A percentile compares a stretch with the other conserved stretches of the same genome.
Conservation (phyloP, 2,329 filamentous ascomycete species). For the Microcyclospora tardicrescens region DNA sequence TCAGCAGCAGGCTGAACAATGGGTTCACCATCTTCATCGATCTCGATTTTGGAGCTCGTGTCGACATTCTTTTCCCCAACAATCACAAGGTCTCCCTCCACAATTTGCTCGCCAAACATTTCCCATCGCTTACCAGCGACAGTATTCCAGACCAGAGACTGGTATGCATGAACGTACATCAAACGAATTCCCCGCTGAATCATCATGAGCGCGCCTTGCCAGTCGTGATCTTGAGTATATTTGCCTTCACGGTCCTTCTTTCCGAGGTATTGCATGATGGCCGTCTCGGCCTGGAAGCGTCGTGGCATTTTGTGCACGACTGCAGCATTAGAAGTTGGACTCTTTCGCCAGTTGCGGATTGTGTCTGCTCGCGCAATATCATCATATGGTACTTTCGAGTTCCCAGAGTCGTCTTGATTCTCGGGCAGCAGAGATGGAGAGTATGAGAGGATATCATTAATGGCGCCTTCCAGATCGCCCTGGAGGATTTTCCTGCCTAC, state of each 20-base stretch:
- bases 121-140: slow-evolving; percentile 71
- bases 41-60: slow-evolving; percentile 25
- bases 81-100: slow-evolving; percentile 76
- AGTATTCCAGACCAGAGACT: slow-evolving; percentile 88
- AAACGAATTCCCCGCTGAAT: slow-evolving; percentile 72
- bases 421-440: slow-evolving; percentile 49
- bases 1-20: slow-evolving; percentile 46
- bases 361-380: slow-evolving; percentile 68
- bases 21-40: slow-evolving; percentile 51
- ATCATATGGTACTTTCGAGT: slow-evolving; percentile 49
- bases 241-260: slow-evolving; percentile 33
- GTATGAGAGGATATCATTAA: slow-evolving; percentile 64
- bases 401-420: slow-evolving; percentile 27
- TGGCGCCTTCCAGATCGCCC: slow-evolving; percentile 66
- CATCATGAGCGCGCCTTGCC: slow-evolving; percentile 62
- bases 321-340: slow-evolving; percentile 27
- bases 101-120: slow-evolving; percentile 56
- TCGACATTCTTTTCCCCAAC: slow-evolving; percentile 38
- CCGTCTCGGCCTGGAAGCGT: slow-evolving; percentile 68
- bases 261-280: slow-evolving; percentile 64
- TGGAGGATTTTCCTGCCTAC: slow-evolving; percentile 75
- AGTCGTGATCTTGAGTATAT: slow-evolving; percentile 49
- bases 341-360: slow-evolving; percentile 59
- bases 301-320: slow-evolving; percentile 60
- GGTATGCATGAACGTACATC: slow-evolving; percentile 97